Evolutionary conservation across 768 basidiomycete genomes (phyloP).

Genomic region (Leucosporidium yakuticum): DNA sequence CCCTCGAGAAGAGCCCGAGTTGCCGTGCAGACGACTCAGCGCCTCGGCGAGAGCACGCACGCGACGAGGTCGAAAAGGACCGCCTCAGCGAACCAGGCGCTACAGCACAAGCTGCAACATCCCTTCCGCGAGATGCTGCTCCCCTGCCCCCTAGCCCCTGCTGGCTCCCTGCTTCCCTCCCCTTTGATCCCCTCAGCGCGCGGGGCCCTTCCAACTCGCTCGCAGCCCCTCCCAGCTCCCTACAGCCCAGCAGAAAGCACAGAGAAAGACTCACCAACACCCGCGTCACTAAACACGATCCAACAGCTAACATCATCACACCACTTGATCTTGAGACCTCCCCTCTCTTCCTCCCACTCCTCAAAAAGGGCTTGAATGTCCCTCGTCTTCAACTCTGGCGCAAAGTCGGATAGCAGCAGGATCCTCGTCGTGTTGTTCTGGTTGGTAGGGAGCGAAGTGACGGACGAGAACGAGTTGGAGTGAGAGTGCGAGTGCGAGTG

Average conservation of each 20-base stretch:
- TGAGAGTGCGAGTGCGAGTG: not conserved
- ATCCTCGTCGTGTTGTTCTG: slow-evolving; percentile 61
- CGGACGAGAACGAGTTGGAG: not conserved
- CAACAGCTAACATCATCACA: slow-evolving; percentile 90
- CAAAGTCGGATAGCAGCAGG: slow-evolving; percentile 83
- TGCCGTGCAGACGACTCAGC: no score
- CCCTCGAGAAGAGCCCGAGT: no score
- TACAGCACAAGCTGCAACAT: no score
- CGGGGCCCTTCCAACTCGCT: not conserved
- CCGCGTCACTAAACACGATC: slow-evolving; percentile 88
- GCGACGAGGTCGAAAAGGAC: not conserved
- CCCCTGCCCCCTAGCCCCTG: not conserved
- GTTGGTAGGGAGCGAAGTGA: not conserved
- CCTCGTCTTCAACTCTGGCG: slow-evolving; percentile 92
- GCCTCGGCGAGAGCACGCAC: no score
- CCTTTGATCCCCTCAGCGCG: not conserved
- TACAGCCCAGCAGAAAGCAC: not conserved
- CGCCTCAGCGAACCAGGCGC: no score
- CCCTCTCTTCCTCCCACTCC: slow-evolving; percentile 75
- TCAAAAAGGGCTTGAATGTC: slow-evolving; percentile 87
- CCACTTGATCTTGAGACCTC: slow-evolving; percentile 99
- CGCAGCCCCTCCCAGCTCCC: not conserved
- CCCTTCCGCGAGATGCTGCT: not conserved
- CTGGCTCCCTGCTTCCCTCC: not conserved
- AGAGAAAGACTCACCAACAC: slow-evolving; percentile 61